Percentiles rank a stretch among this genome's conserved stretches.
These are phyloP conservation scores for Tetratostichococcus sp. DNA, from an alignment of 139 green algal genomes.

Conservation along the genomic window DNA sequence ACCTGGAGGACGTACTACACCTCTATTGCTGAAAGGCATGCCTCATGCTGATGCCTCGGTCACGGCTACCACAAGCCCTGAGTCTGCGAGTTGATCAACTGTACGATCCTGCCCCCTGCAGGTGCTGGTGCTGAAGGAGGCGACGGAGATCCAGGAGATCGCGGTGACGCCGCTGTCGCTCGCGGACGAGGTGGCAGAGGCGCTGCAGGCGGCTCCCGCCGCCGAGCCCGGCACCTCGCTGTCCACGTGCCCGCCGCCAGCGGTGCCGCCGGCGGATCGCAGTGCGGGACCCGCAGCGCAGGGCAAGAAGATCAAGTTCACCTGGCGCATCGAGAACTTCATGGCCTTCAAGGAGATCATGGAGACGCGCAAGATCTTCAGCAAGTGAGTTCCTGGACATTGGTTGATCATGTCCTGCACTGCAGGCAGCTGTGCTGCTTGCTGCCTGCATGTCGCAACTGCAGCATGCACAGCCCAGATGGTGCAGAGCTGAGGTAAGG, in stretches of 20 bases:
- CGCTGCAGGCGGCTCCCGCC: background rate
- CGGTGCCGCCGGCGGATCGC: background rate
- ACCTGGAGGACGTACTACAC: no score
- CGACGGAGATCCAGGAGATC: slow-evolving; percentile 24
- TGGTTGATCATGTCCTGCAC: no score
- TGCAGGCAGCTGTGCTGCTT: no score
- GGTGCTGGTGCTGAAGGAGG: slow-evolving; percentile 62
- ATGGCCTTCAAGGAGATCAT: slow-evolving; percentile 67
- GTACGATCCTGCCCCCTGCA: background rate
- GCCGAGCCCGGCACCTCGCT: slow-evolving; percentile 1
- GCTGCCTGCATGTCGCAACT: no score
- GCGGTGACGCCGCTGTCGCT: slow-evolving; percentile 10
- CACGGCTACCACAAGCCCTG: no score
- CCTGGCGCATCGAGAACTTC: slow-evolving; percentile 72
- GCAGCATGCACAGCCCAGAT: no score
- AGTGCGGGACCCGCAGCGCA: slow-evolving; percentile 3
- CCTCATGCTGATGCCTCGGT: no score
- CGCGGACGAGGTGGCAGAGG: background rate
- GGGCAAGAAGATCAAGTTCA: slow-evolving; percentile 32
- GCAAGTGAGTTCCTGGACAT: slow-evolving; percentile 22
- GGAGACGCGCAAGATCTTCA: slow-evolving; percentile 74
- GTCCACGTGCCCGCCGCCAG: background rate
- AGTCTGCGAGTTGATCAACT: no score
- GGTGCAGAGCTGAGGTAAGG: no score
- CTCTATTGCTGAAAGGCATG: no score